Base-by-base conservation (phyloP, 768 basidiomycete species). In the Boletus sensibilis region DNA sequence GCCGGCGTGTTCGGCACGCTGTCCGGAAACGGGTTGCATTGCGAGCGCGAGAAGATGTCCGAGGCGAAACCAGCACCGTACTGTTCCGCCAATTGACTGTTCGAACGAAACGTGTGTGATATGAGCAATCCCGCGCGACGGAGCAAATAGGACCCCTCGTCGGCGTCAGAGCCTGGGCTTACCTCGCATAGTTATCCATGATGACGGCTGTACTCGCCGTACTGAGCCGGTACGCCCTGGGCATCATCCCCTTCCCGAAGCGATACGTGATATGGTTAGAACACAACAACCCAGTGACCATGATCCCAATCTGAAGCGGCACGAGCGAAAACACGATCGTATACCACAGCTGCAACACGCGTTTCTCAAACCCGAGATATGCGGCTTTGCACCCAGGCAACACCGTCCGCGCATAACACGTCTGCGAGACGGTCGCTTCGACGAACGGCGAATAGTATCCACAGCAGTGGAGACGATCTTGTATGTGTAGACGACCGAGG, bases 201-300 rank as follows among this genome's bases (percentile, higher is more conserved):
- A 93, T 90, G 50, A 88, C 79, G 4, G 86, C 87, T 86, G 92
- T 88, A 57, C 82, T 85, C 56, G 78, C 80, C 78, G 82, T 74
- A 73, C 84, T 85, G 43, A 92, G 77, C 35, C 89, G 78, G 71
- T 93, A 92, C 14, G 86, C 83, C 76, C 90, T 88, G 40, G 90
- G 90, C 79, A 87, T 90, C 84, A 92, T 85, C 56, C 91, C 90
- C 76, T 92, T 92, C 11, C 90, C 90, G 69, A 92, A 92, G 50
- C 90, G 79, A 68, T 91, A 92, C 21, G 90, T 92, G 68, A 93
- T 84, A 62, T 92, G 90, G 72, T 90, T 92, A 23, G 85, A 85
- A 69, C 87, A 92, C 48, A 92, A 70, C 52, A 92, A 71, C 14
- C 78, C 84, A 1, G 77, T 75, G 57, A 88, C 57, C 64, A 90